Evolutionary conservation across 306 rosid genomes (phyloP), one percentile per base, ranked within the genome.

Genomic region (Medicago arabica): DNA sequence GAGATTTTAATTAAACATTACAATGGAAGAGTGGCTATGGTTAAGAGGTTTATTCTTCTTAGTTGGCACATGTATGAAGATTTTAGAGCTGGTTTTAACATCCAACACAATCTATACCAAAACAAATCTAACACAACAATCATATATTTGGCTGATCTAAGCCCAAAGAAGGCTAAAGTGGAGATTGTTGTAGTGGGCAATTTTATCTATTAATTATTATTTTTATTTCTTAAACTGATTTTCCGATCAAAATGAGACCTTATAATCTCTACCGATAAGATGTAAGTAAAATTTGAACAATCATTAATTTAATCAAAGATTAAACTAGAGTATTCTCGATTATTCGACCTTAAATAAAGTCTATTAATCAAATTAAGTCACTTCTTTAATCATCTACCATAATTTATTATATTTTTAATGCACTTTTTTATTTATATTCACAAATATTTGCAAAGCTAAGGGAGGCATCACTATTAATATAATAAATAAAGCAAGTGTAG

Each of bases 91-190:
- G 68, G 47, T 55, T 53, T 76, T 19, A 66, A 71, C 75, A 83
- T 86, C 92, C 67, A 81, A 78, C 82, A 53, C 62, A 60, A 39
- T 58, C 39, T 23, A 3, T 59, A 59, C 39, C 39, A 38, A 25
- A 59, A 60, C 7, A 60, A 60, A 82, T 87, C 90, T 71, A 81
- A 81, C 79, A 38, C 65, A 60, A 23, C 23, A 75, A 62, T 67
- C 63, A 0, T 74, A 40, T 47, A 28, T 67, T 83, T 85, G 83
- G 77, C 78, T 85, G 79, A 81, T 43, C 65, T 40, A 74, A 70
- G 72, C 12, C 17, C 11, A 77, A 86, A 65, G 75, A 53, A 13
- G 7, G 4, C n/a, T 5, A 13, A 4, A 46, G 16, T 13, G 51
- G 51, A 46, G 58, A n/a, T 76, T 75, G 50, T 67, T 57, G n/a